Evolutionary conservation across 108 stramenopile species (phyloP).

Genomic region (Cyclostephanos tholiformis): DNA sequence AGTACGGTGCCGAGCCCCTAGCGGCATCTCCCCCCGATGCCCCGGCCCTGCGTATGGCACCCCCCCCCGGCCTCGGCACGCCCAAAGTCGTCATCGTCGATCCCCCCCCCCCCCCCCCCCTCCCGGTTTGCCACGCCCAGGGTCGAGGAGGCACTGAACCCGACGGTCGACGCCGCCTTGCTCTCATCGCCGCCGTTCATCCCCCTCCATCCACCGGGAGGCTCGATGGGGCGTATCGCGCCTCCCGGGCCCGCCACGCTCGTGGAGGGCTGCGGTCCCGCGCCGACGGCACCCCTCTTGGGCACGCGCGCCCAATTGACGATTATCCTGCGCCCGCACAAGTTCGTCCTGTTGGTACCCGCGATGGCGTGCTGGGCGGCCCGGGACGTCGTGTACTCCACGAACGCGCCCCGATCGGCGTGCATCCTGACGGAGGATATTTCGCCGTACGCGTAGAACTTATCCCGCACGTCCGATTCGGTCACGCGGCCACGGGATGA

Average conservation of each 20-base stretch:
- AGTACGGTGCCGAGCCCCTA: conserved; percentile 72
- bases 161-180: conserved; percentile 52
- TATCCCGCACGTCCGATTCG: conserved; percentile 73
- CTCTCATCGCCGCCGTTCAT: conserved; percentile 32
- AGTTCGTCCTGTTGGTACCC: conserved; percentile 63
- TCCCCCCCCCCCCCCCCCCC: conserved; percentile 9
- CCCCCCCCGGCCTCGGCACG: conserved; percentile 76
- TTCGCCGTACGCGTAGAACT: conserved; percentile 87
- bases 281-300: conserved; percentile 69
- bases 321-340: conserved; percentile 60
- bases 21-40: conserved; percentile 43
- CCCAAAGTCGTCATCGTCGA: conserved; percentile 21
- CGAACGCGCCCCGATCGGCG: conserved; percentile 78
- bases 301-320: conserved; percentile 88
- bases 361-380: conserved; percentile 85
- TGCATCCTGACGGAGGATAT: conserved; percentile 83
- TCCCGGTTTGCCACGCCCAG: conserved; percentile 44
- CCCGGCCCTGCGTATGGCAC: conserved; percentile 65
- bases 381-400: conserved; percentile 89
- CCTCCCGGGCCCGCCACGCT: conserved; percentile 52
- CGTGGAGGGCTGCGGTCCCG: conserved; percentile 34
- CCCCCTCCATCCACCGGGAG: conserved; percentile 41
- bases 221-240: conserved; percentile 36
- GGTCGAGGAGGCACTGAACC: conserved; percentile 51
- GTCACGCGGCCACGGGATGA: no score